Conservation (phyloP, 345 rosid genomes). For the Acer campestre region DNA sequence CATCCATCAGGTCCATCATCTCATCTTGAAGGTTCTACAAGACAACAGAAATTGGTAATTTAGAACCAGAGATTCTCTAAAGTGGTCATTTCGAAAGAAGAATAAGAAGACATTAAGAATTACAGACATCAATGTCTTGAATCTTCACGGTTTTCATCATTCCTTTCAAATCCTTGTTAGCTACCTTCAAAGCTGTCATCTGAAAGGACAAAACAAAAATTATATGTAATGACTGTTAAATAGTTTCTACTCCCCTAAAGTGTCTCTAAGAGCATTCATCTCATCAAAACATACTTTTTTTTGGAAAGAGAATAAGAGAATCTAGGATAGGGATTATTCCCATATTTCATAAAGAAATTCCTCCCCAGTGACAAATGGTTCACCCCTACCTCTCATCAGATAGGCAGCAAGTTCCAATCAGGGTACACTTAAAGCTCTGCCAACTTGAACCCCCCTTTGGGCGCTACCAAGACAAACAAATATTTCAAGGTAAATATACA, state of each 20-base stretch:
- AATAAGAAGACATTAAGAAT: conserved; percentile 14
- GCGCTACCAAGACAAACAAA: conserved; percentile 42
- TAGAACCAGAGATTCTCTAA: conserved; percentile 8
- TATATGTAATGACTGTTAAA: not conserved
- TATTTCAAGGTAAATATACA: conserved; percentile 23
- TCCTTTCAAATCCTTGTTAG: conserved; percentile 98
- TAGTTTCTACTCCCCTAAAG: not conserved
- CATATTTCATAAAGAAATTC: conserved; percentile 16
- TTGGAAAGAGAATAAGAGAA: not conserved
- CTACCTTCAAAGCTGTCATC: conserved; percentile 93
- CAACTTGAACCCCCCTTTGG: conserved; percentile 44
- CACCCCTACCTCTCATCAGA: conserved; percentile 53
- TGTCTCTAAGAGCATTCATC: conserved; percentile 7
- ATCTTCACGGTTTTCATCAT: conserved; percentile 99
- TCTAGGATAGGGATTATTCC: conserved; percentile 10
- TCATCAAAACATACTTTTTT: not conserved
- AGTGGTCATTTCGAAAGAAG: conserved; percentile 7
- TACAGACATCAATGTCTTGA: conserved; percentile 85
- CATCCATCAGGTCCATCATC: conserved; percentile 99
- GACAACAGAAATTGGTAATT: conserved; percentile 8
- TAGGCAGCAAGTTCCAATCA: conserved; percentile 55
- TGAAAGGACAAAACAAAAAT: conserved; percentile 35
- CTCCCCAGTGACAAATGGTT: conserved; percentile 28
- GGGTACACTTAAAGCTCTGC: conserved; percentile 37
- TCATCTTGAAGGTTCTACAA: conserved; percentile 96